Evolutionary conservation across 2,329 filamentous ascomycete species (phyloP), one percentile per base, ranked within the genome.

Genomic region (Ramularia collo-cygni): DNA sequence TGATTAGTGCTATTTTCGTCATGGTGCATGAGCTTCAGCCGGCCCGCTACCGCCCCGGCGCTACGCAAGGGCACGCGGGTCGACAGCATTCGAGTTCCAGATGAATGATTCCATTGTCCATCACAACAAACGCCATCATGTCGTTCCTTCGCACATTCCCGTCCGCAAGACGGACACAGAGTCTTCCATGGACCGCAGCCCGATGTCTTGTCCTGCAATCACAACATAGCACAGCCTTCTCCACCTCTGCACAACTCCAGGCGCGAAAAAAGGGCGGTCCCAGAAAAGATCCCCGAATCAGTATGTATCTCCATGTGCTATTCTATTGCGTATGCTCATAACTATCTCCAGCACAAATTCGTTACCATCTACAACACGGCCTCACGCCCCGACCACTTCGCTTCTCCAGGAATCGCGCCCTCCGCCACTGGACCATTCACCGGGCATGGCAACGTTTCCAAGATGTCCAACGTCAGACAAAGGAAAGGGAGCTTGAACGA

Each of bases 341-440:
- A 4, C 4, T 10, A 13, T 4, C 6, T 4, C 2, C 54, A 80
- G 77, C 74, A 26, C 59, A 77, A 40, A 84, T 85, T 62, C 72
- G 80, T 55, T 85, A 85, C 67, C 77, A 81, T 64, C 76, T 85
- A 53, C 66, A 74, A 56, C 81, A 85, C 63, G 79, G 80, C 2
- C 66, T 75, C 19, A 83, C 77, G 5, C 81, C 81, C 0, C 77
- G 81, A 9, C 89, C 92, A 1, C 77, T 98, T 50, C 83, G 87
- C 56, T 89, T 96, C 76, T 87, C 79, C 28, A 87, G 90, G 54
- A 84, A 83, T 64, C 81, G 92, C 41, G 77, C 80, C 65, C 79
- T 98, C 50, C 85, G 92, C 33, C 92, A 98, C 73, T 98, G 92
- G 92, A 96, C 92, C 37, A 96, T 98, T 65, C 89, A 96, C 72